phyloP scores from a whole-genome alignment of 2,329 filamentous ascomycete species.

The Paraphaeosphaeria minitans region DNA sequence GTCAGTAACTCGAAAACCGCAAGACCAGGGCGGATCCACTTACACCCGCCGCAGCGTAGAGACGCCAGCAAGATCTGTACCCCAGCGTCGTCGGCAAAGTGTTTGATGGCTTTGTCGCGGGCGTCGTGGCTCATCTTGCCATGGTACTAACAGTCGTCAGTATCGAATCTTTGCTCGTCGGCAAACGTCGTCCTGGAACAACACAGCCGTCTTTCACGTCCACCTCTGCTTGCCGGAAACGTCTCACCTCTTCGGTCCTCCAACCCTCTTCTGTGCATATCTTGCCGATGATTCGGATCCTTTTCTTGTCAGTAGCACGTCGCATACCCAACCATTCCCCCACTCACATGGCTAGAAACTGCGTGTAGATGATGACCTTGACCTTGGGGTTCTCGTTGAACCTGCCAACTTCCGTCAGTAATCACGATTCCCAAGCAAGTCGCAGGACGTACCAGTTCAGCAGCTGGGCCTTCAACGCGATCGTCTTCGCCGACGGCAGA shows the following conservation, averaged over 20 bases:
- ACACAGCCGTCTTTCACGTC: neutral
- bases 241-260: conserved; percentile 49
- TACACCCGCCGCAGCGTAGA: conserved; percentile 60
- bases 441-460: conserved; percentile 42
- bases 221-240: neutral
- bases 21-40: conserved; percentile 1
- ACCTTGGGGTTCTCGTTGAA: conserved; percentile 49
- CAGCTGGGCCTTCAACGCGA: conserved; percentile 53
- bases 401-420: conserved; percentile 17
- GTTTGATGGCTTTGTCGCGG: conserved; percentile 53
- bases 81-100: conserved; percentile 49
- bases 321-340: neutral
- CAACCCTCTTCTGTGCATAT: conserved; percentile 59
- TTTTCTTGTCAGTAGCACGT: conserved; percentile 17
- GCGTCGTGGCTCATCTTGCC: conserved; percentile 54
- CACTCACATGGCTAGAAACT: conserved; percentile 58
- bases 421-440: neutral
- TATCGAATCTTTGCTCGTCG: neutral
- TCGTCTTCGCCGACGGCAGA: conserved; percentile 53
- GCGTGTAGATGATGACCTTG: conserved; percentile 66
- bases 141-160: conserved; percentile 46
- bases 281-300: conserved; percentile 55
- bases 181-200: neutral
- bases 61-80: conserved; percentile 60
- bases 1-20: conserved; percentile 5